These are phyloP conservation scores for Triticum dicoccoides DNA, from an alignment of 176 grass and related monocot species.

Conservation along the genomic window DNA sequence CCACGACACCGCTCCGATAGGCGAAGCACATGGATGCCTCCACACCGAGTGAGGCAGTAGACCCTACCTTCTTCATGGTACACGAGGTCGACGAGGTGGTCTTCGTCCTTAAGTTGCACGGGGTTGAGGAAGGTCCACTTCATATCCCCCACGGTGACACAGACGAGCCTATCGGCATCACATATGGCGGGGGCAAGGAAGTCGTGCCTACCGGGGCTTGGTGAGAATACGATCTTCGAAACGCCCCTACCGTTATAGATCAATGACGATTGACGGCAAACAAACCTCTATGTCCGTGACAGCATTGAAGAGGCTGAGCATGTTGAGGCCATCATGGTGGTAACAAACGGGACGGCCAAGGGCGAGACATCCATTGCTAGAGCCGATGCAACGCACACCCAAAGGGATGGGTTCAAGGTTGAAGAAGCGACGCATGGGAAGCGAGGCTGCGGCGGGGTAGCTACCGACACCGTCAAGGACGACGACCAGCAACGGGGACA, in stretches of 20 bases:
- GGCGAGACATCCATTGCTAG: slow-evolving; percentile 49
- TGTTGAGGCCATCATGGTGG: too few species aligned
- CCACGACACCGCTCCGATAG: too few species aligned
- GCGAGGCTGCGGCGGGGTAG: slow-evolving; percentile 20
- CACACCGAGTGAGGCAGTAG: slow-evolving; percentile 44
- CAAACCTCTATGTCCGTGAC: slow-evolving; percentile 25
- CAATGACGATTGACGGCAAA: slow-evolving; percentile 17
- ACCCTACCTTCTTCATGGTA: slow-evolving; percentile 47
- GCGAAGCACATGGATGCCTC: background rate
- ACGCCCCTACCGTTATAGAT: slow-evolving; percentile 41
- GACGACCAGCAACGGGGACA: slow-evolving; percentile 33
- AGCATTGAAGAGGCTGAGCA: slow-evolving; percentile 25
- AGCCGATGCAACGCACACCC: slow-evolving; percentile 24
- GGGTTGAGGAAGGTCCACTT: slow-evolving; percentile 36
- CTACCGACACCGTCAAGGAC: slow-evolving; percentile 22
- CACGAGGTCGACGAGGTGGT: slow-evolving; percentile 42
- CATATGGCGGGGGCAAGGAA: slow-evolving; percentile 38
- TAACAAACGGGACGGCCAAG: background rate
- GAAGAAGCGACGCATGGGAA: slow-evolving; percentile 23
- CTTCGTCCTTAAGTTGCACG: slow-evolving; percentile 5
- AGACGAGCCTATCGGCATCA: slow-evolving; percentile 20
- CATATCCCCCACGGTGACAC: slow-evolving; percentile 36
- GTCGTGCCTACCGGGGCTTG: slow-evolving; percentile 31
- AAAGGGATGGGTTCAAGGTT: slow-evolving; percentile 29
- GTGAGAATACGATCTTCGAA: slow-evolving; percentile 44